These are phyloP conservation scores for Cladosporium sp. DNA, from an alignment of 2,329 filamentous ascomycete species.

Conservation along the genomic window DNA sequence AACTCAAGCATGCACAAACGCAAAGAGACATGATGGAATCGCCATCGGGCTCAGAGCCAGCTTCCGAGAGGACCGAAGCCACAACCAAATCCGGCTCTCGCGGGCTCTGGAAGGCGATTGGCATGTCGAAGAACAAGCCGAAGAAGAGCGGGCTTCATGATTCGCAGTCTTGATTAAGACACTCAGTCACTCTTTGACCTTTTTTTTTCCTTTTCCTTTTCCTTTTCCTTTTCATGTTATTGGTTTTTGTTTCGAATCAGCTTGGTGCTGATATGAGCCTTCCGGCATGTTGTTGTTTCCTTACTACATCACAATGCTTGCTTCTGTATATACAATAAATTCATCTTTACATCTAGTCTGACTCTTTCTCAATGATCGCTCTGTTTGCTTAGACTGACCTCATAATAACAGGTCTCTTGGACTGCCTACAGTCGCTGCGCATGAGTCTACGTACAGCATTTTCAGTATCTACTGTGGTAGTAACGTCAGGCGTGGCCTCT, in stretches of 20 bases:
- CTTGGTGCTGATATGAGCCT: neutral
- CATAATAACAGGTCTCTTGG: neutral
- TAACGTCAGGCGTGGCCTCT: too few relatives aligned
- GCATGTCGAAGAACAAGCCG: slow-evolving; percentile 8
- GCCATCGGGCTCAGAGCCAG: slow-evolving; percentile 9
- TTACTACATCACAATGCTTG: neutral
- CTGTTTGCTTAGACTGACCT: neutral
- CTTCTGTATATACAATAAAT: neutral
- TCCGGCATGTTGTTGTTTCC: neutral
- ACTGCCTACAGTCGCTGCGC: too few relatives aligned
- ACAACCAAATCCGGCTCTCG: neutral
- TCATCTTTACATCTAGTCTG: neutral
- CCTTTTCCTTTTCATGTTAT: neutral
- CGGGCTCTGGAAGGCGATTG: slow-evolving; percentile 14
- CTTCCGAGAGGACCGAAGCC: slow-evolving; percentile 1
- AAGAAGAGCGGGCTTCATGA: slow-evolving; percentile 10
- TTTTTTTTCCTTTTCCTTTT: neutral
- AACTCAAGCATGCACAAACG: slow-evolving; percentile 14
- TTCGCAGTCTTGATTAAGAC: neutral
- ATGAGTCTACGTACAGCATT: too few relatives aligned
- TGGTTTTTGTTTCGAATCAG: neutral
- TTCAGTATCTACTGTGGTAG: too few relatives aligned
- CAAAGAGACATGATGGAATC: slow-evolving; percentile 11
- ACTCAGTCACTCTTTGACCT: neutral
- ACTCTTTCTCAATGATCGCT: neutral